Evolutionary conservation across 805 yeast genomes (phyloP).

Genomic region (Metschnikowia drakensbergensis): DNA sequence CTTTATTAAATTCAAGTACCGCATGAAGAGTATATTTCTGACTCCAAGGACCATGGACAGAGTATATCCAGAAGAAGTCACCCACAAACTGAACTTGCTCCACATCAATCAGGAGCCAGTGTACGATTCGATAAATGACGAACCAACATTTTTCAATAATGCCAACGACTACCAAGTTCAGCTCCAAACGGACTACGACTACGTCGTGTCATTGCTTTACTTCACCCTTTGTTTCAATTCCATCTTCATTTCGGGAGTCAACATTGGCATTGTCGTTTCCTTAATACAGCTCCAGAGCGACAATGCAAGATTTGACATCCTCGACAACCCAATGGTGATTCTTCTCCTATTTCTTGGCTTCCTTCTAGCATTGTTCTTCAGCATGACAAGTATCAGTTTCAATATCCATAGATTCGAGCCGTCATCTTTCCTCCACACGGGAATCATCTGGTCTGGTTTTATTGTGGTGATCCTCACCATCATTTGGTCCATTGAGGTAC

Average conservation of each 20-base stretch:
- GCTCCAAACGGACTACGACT: constrained; percentile 35
- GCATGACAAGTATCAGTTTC: constrained; percentile 34
- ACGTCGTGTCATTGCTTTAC: constrained; percentile 33
- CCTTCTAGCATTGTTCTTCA: constrained; percentile 29
- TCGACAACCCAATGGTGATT: constrained; percentile 33
- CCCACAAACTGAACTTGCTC: constrained; percentile 2
- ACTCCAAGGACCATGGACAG: constrained; percentile 3
- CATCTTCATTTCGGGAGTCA: constrained; percentile 37
- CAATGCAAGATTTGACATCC: constrained; percentile 23
- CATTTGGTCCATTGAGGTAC: constrained; percentile 16
- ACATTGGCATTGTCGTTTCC: constrained; percentile 37
- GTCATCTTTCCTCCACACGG: constrained; percentile 25
- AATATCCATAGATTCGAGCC: constrained; percentile 28
- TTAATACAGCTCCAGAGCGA: constrained; percentile 23
- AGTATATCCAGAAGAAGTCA: background rate
- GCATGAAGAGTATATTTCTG: constrained; percentile 10
- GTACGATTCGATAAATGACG: constrained; percentile 36
- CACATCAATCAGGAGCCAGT: constrained; percentile 12
- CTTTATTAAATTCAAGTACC: constrained; percentile 22
- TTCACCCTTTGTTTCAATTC: constrained; percentile 34
- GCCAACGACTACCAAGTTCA: constrained; percentile 22
- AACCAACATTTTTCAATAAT: constrained; percentile 23
- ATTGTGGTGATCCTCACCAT: constrained; percentile 21
- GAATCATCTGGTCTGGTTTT: constrained; percentile 26
- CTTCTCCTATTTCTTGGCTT: constrained; percentile 30